Percentiles rank a stretch among this genome's conserved stretches.
Conservation (phyloP, 345 rosid genomes). For the Nasturtium officinale region DNA sequence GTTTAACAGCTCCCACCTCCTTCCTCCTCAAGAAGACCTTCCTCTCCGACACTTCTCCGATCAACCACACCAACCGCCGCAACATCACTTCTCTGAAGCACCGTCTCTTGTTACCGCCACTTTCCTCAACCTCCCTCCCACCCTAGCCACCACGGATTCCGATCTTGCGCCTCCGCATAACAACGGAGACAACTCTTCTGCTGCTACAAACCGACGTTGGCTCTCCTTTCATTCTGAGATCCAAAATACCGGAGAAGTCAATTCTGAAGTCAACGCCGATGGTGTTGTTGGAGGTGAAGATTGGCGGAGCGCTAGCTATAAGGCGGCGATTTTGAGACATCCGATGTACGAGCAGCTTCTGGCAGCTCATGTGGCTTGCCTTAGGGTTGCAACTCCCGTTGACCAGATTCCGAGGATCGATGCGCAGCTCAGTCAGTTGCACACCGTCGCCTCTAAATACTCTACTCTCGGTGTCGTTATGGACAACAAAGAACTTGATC, state of each 20-base stretch:
- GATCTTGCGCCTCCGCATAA: constrained; percentile 34
- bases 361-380: constrained; percentile 85
- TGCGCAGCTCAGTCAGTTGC: constrained; percentile 88
- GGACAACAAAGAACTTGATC: constrained; percentile 42
- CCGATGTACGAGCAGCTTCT: constrained; percentile 92
- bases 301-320: constrained; percentile 75
- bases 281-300: constrained; percentile 48
- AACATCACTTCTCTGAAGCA: constrained; percentile 29
- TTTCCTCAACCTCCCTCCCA: constrained; percentile 63
- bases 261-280: constrained; percentile 47
- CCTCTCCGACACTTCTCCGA: constrained; percentile 72
- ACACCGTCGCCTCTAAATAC: constrained; percentile 83
- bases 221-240: constrained; percentile 58
- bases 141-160: constrained; percentile 27
- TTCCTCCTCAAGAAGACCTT: constrained; percentile 50
- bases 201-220: constrained; percentile 57
- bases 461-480: constrained; percentile 48
- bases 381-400: constrained; percentile 90
- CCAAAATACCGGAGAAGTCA: constrained; percentile 45
- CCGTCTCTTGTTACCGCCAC: constrained; percentile 48
- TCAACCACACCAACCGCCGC: constrained; percentile 42
- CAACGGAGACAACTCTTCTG: constrained; percentile 35
- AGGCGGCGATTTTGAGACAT: constrained; percentile 81
- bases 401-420: constrained; percentile 95
- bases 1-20: constrained; percentile 39